Conservation (phyloP, 202 grass and related monocot genomes). For the Elaeis oleifera region DNA sequence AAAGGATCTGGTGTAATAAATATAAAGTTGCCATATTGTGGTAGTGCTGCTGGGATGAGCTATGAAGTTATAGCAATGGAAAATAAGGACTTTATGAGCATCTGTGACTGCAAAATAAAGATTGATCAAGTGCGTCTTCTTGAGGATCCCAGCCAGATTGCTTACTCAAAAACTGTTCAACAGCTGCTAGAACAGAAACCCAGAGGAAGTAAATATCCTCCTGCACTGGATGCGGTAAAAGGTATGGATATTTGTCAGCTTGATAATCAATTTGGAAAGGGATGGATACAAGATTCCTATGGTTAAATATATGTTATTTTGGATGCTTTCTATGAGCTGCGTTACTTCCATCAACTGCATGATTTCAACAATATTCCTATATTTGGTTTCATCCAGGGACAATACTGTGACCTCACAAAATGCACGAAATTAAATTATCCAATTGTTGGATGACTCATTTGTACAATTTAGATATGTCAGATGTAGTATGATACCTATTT, state of each 20-base stretch:
- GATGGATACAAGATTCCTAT: neutral
- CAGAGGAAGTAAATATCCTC: conserved; percentile 59
- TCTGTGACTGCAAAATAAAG: conserved; percentile 86
- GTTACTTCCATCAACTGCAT: too few species aligned
- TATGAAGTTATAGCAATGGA: conserved; percentile 81
- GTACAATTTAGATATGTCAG: too few species aligned
- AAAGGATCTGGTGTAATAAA: conserved; percentile 68
- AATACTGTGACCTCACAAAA: too few species aligned
- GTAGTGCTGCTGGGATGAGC: conserved; percentile 50
- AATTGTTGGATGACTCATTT: too few species aligned
- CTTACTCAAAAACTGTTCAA: conserved; percentile 79
- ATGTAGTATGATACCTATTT: too few species aligned
- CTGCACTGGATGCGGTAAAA: conserved; percentile 78
- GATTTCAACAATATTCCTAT: too few species aligned
- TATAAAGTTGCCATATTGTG: conserved; percentile 60
- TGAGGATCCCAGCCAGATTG: conserved; percentile 52
- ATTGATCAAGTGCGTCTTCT: conserved; percentile 88
- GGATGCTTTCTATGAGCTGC: too few species aligned
- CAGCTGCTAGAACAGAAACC: conserved; percentile 54
- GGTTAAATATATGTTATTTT: too few species aligned
- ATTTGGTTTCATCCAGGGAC: too few species aligned
- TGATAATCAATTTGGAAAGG: conserved; percentile 1
- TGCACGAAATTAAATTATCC: too few species aligned
- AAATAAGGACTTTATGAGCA: conserved; percentile 67
- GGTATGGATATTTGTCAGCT: conserved; percentile 32